Conservation (phyloP, 768 basidiomycete genomes). For the Leccinum truebloodii region DNA sequence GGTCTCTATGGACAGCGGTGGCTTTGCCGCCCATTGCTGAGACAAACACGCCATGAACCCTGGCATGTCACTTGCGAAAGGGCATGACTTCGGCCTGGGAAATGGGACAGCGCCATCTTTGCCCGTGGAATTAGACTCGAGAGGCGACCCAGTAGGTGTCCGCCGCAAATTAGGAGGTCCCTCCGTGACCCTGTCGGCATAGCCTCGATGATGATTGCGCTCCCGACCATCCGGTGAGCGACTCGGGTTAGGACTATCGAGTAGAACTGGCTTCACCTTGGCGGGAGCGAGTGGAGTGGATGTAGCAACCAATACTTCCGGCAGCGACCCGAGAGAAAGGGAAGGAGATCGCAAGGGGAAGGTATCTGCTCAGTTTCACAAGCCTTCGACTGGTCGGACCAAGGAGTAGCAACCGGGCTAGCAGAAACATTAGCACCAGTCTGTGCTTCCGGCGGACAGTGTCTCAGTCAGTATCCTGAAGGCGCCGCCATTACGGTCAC, state of each 20-base stretch:
- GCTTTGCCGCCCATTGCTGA: conserved; percentile 9
- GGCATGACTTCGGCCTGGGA: conserved; percentile 40
- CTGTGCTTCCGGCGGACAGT: no score
- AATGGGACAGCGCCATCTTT: conserved; percentile 25
- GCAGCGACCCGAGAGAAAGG: conserved; percentile 28
- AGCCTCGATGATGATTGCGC: conserved; percentile 60
- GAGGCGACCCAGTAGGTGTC: conserved; percentile 54
- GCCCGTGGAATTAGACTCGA: conserved; percentile 21
- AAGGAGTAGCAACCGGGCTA: conserved; percentile 39
- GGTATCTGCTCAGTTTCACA: conserved; percentile 3
- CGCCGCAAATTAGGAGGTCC: conserved; percentile 37
- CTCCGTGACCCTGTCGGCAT: conserved; percentile 45
- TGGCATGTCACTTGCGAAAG: conserved; percentile 18
- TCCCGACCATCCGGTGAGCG: conserved; percentile 18
- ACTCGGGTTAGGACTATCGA: conserved; percentile 15
- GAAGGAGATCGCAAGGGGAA: conserved; percentile 2
- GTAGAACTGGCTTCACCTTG: conserved; percentile 6
- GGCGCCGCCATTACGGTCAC: no score
- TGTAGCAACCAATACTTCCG: conserved; percentile 11
- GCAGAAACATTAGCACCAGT: conserved; percentile 21
- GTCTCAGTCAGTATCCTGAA: no score
- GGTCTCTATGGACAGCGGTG: conserved; percentile 15
- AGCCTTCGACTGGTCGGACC: conserved; percentile 26
- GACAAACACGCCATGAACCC: conserved; percentile 11
- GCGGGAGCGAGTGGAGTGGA: conserved; percentile 9